Evolutionary conservation across 148 eudicot genomes (phyloP).

Genomic region (Spergularia marina): DNA sequence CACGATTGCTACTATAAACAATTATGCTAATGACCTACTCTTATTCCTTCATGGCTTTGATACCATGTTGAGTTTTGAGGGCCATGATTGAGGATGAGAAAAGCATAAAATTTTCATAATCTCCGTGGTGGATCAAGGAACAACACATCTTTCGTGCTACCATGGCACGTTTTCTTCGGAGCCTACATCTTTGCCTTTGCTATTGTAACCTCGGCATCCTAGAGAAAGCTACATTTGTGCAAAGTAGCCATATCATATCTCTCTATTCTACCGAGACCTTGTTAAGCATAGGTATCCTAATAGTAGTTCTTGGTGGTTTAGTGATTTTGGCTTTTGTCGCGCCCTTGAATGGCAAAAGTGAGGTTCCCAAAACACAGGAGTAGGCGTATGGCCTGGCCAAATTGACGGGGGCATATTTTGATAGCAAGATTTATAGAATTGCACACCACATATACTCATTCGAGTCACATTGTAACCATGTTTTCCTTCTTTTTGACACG

Average conservation of each 20-base stretch:
- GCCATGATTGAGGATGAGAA: no score
- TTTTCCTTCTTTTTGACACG: no score
- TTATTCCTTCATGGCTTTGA: no score
- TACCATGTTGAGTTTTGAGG: no score
- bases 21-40: no score
- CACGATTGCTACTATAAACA: no score
- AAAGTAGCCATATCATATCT: constrained; percentile 53
- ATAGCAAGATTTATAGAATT: not conserved
- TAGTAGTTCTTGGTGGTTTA: constrained; percentile 70
- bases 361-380: constrained; percentile 40
- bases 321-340: constrained; percentile 70
- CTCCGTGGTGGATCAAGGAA: constrained; percentile 62
- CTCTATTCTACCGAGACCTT: constrained; percentile 80
- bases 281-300: constrained; percentile 62
- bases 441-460: not conserved
- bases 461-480: not conserved
- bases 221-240: constrained; percentile 90
- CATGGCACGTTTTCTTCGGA: constrained; percentile 90
- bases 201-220: constrained; percentile 78
- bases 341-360: constrained; percentile 54
- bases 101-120: no score
- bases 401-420: not conserved
- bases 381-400: not conserved
- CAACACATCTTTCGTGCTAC: constrained; percentile 56
- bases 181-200: constrained; percentile 81